Conservation (phyloP, 495 filamentous ascomycete genomes). For the Penicillium verhagenii region DNA sequence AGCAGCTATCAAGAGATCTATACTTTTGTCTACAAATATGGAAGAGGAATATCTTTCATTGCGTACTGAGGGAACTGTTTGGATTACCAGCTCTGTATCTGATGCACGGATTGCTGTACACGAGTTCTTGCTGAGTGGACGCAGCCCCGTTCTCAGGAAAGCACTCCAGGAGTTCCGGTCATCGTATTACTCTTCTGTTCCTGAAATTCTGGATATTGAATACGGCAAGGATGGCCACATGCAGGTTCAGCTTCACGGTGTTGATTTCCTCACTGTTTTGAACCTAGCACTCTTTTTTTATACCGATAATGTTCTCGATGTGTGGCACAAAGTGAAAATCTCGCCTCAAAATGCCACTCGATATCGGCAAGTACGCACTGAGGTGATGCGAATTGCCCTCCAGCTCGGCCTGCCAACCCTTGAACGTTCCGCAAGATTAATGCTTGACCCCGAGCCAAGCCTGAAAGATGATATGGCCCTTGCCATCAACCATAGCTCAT, state of each 20-base stretch:
- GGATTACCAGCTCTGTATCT: slow-evolving; percentile 57
- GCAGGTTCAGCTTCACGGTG: slow-evolving; percentile 58
- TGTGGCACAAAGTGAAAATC: slow-evolving; percentile 73
- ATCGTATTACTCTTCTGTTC: slow-evolving; percentile 41
- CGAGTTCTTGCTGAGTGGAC: slow-evolving; percentile 69
- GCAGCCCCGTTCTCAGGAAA: slow-evolving; percentile 67
- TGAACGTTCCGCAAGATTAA: slow-evolving; percentile 72
- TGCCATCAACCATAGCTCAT: slow-evolving; percentile 64
- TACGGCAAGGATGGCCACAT: slow-evolving; percentile 47
- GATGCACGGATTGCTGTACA: slow-evolving; percentile 76
- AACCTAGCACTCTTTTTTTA: slow-evolving; percentile 81
- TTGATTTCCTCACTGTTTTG: slow-evolving; percentile 73
- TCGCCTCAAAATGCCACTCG: slow-evolving; percentile 59
- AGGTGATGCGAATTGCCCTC: slow-evolving; percentile 77
- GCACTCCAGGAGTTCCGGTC: slow-evolving; percentile 54
- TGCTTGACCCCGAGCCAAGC: slow-evolving; percentile 60
- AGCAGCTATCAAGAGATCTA: slow-evolving; percentile 34
- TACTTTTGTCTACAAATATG: slow-evolving; percentile 55
- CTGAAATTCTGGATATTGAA: slow-evolving; percentile 62
- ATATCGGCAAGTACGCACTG: slow-evolving; percentile 74
- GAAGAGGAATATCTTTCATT: slow-evolving; percentile 51
- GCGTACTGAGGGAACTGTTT: slow-evolving; percentile 37
- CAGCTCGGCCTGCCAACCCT: slow-evolving; percentile 64
- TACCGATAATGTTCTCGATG: slow-evolving; percentile 73
- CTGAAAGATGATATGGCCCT: slow-evolving; percentile 65